Base-by-base conservation (phyloP, 108 stramenopile genomes). In the Pseudonitzschia multistriata region DNA sequence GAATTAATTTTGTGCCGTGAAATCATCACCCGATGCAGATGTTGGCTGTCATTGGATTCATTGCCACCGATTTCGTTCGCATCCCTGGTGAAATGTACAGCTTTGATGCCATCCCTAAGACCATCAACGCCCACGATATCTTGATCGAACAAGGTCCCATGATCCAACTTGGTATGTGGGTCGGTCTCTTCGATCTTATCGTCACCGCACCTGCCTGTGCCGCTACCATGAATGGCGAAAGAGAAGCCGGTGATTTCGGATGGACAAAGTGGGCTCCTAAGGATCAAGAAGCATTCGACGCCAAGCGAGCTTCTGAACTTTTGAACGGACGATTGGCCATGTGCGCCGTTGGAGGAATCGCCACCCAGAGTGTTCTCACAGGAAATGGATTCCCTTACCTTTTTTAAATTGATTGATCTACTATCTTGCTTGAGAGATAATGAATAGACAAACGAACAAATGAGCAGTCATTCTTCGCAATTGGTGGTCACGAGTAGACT, bases 361-460 rank as follows among this genome's bases (percentile, higher is more conserved):
- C 87, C 57, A 78, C 89, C 52, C 87, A 88, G 71, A 71, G 94
- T 60, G 70, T 67, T 37, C 65, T 97, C 70, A 90, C 91, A 53
- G 95, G 95, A 87, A 76, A 97, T 65, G 95, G 94, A 53, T 98
- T 97, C 91, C 97, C 97, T 33, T 98, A 95, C 92, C 67, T 92
- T 67, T 34, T 34, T 27, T 64, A 64, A 29, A 64, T 29, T 24
- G 25, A 52, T 52, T 52, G 25, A 52, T 45, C n/a, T n/a, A n/a
- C n/a, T 8, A 13, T 45, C 42, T 10, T 17, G 42, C 15, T 17
- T 17, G 42, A 6, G 42, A 13, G 42, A 45, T 45, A 10, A 13
- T 45, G 15, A 17, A n/a, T 17, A 24, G 24, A 22, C 24, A 24
- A 52, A 52, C 25, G 22, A 52, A 25, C 50, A 11, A 25, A 52